A percentile compares a stretch with the other conserved stretches of the same genome.
Evolutionary conservation across 2,329 filamentous ascomycete species (phyloP).

Genomic region (Reticulascus tulasneorum): DNA sequence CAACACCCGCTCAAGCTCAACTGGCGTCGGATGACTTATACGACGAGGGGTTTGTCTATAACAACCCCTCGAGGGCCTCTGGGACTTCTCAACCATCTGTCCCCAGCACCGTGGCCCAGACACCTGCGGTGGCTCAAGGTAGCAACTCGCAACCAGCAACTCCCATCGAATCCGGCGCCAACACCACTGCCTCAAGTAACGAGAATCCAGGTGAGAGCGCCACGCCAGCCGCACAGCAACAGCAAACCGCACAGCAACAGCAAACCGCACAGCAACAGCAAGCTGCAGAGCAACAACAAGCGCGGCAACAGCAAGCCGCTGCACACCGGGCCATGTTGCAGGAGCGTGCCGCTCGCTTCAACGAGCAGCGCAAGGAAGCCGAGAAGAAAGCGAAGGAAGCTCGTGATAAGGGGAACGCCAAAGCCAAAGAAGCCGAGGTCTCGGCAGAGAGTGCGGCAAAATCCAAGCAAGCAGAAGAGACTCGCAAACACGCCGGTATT

Average conservation of each 20-base stretch:
- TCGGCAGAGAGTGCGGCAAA: constrained; percentile 23
- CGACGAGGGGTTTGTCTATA: too few species aligned
- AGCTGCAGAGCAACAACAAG: constrained; percentile 15
- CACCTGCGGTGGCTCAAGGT: neutral
- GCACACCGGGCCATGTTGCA: constrained; percentile 36
- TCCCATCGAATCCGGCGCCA: constrained; percentile 13
- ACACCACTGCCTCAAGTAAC: constrained; percentile 17
- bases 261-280: constrained; percentile 15
- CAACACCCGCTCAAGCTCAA: neutral
- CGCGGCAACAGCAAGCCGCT: too few species aligned
- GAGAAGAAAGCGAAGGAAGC: constrained; percentile 48
- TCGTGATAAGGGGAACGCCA: constrained; percentile 41
- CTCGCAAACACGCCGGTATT: constrained; percentile 46
- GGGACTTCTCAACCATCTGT: too few species aligned
- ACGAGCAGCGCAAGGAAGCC: constrained; percentile 36
- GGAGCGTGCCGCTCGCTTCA: constrained; percentile 45
- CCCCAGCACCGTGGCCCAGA: neutral
- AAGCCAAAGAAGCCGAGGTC: constrained; percentile 33
- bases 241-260: constrained; percentile 15
- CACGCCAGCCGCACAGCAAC: constrained; percentile 17
- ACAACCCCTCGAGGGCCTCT: too few species aligned
- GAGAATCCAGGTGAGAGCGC: constrained; percentile 22
- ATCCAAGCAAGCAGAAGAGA: constrained; percentile 23
- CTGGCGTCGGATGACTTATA: too few species aligned
- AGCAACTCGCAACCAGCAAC: neutral